phyloP scores from a whole-genome alignment of 2,329 filamentous ascomycete species.

The Onygenales sp. region DNA sequence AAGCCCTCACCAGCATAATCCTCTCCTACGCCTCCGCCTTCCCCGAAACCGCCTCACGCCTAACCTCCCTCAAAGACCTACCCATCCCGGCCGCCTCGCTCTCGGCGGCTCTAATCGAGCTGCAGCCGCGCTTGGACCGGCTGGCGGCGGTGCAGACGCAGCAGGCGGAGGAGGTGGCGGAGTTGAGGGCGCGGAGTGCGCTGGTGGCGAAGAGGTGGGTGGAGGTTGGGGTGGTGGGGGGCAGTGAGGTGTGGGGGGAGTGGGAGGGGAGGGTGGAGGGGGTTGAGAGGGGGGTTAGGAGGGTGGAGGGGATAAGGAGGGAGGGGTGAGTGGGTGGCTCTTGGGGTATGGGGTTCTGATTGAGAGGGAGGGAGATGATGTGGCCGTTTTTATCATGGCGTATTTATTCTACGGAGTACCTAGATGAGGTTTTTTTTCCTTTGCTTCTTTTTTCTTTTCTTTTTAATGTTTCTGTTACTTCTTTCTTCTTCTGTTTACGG shows the following conservation, averaged over 20 bases:
- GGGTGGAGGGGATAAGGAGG: constrained; percentile 50
- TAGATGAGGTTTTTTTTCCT: neutral
- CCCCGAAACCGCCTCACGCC: constrained; percentile 38
- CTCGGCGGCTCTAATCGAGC: constrained; percentile 32
- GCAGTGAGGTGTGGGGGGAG: constrained; percentile 59
- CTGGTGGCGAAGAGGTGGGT: constrained; percentile 60
- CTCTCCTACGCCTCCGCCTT: constrained; percentile 37
- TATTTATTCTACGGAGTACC: neutral
- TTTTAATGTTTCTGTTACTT: neutral
- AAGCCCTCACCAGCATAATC: constrained; percentile 32
- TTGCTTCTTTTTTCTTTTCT: neutral
- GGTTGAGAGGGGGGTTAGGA: constrained; percentile 56
- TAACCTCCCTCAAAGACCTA: constrained; percentile 39
- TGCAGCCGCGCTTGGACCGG: constrained; percentile 33
- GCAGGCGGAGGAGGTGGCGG: constrained; percentile 30
- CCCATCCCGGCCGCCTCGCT: constrained; percentile 34
- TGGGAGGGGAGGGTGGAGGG: constrained; percentile 59
- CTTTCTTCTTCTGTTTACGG: neutral
- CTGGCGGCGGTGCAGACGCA: constrained; percentile 27
- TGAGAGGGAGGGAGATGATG: neutral
- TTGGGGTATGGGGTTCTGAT: neutral
- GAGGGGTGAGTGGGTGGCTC: constrained; percentile 33
- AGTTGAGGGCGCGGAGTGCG: constrained; percentile 34
- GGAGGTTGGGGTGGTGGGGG: constrained; percentile 58
- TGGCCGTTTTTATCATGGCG: constrained; percentile 2